Evolutionary conservation across 345 rosid species (phyloP).

Genomic region (Populus simonii): DNA sequence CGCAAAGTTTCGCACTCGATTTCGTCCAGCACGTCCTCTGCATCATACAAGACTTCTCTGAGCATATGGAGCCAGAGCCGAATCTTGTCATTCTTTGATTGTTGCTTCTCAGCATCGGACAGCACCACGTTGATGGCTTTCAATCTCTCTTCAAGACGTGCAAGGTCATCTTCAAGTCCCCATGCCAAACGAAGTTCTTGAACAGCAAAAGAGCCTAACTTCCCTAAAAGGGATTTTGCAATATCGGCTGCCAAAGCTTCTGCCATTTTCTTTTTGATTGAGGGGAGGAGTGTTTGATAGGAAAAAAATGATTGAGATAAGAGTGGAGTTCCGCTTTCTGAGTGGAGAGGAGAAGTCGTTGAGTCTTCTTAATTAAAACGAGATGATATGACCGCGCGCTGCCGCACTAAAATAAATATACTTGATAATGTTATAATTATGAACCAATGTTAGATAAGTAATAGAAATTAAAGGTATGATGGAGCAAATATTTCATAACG

Average conservation of each 20-base stretch:
- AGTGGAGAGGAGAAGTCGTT: too few relatives aligned
- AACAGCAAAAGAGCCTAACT: not conserved
- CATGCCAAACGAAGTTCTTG: not conserved
- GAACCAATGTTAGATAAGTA: too few relatives aligned
- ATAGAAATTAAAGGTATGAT: too few relatives aligned
- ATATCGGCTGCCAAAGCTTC: too few relatives aligned
- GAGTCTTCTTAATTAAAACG: not conserved
- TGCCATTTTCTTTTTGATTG: too few relatives aligned
- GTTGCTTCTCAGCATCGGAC: slow-evolving; percentile 21
- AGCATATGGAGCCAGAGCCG: slow-evolving; percentile 19
- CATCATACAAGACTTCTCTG: slow-evolving; percentile 14
- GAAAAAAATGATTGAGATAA: too few relatives aligned
- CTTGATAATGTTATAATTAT: too few relatives aligned
- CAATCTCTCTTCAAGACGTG: not conserved
- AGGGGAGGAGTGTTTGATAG: too few relatives aligned
- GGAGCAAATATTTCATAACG: too few relatives aligned
- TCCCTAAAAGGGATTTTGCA: not conserved
- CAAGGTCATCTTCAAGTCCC: not conserved
- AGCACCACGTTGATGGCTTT: slow-evolving; percentile 3
- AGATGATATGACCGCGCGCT: too few relatives aligned
- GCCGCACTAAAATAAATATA: too few relatives aligned
- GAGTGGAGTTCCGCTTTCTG: too few relatives aligned
- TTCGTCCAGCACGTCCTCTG: slow-evolving; percentile 23
- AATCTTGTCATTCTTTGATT: not conserved
- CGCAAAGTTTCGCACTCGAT: not conserved